Evolutionary conservation across 768 basidiomycete genomes (phyloP), one percentile per base, ranked within the genome.

Genomic region (Lyophyllum shimeji): DNA sequence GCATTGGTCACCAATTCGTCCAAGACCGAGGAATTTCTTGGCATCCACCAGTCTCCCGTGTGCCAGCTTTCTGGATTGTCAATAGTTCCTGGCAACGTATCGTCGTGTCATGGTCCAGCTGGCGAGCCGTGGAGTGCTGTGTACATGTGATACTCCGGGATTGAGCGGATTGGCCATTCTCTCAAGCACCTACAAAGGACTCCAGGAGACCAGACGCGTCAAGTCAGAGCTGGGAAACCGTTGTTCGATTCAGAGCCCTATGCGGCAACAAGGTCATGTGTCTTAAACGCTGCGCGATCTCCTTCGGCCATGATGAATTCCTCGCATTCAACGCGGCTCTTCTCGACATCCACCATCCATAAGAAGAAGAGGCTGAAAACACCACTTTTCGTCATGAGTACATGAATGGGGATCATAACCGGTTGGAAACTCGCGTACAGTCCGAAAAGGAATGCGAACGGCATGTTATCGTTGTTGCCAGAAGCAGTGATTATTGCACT

Each of bases 401-500:
- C 9, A 33, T 31, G 31, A 37, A 46, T 29, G 46, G 43, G 23
- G 4, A 24, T 20, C 7, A 29, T 17, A 13, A 31, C 18, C 3
- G 25, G 17, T 13, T 7, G 25, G 18, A 11, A 18, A 46, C 3
- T 18, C 17, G 76, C 84, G 53, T 68, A 88, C 85, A 90, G 70
- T 7, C 74, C 81, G 62, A 90, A 87, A 12, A 89, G 72, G 67
- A 89, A 90, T 3, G 84, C 81, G 64, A 90, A 90, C 0, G 87
- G 85, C 81, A 87, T 87, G 66, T 86, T 89, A 62, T 87, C 76
- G 60, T 89, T 89, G 67, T 86, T 81, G 46, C 75, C 75, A 0
- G 87, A 79, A 3, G 79, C 86, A 11, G 82, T 82, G 58, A 89
- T 89, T 56, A 89, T 89, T 1, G 87, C 87, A 50, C 85, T 84